These are phyloP conservation scores for Talaromyces funiculosus DNA, from an alignment of 2,329 filamentous ascomycete genomes.

Conservation along the genomic window DNA sequence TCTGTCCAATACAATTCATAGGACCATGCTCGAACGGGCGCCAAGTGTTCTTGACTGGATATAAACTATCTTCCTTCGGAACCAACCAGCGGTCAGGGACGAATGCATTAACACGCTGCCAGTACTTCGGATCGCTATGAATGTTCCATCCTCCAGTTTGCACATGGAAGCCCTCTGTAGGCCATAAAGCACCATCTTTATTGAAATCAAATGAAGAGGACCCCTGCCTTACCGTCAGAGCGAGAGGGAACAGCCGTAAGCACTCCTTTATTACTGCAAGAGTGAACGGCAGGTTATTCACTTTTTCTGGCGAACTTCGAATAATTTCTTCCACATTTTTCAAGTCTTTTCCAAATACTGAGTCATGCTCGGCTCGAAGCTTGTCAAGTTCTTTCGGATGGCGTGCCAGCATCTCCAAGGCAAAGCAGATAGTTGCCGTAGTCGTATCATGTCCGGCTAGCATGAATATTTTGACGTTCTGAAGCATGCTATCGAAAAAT, in stretches of 20 bases:
- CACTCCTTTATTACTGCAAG: slow-evolving; percentile 51
- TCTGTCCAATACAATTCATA: slow-evolving; percentile 47
- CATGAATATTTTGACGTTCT: not conserved
- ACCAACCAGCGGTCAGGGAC: slow-evolving; percentile 3
- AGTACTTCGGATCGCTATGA: not conserved
- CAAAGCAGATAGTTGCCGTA: slow-evolving; percentile 26
- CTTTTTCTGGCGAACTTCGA: slow-evolving; percentile 38
- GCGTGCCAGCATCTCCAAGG: slow-evolving; percentile 32
- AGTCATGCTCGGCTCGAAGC: slow-evolving; percentile 48
- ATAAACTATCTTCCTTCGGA: not conserved
- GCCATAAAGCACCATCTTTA: not conserved
- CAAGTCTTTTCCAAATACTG: slow-evolving; percentile 44
- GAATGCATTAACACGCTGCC: not conserved
- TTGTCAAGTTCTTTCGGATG: slow-evolving; percentile 29
- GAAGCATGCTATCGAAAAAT: not conserved
- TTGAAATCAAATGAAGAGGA: not conserved
- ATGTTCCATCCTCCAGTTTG: not conserved
- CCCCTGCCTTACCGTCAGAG: slow-evolving; percentile 2
- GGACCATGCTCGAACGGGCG: slow-evolving; percentile 46
- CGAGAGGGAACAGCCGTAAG: slow-evolving; percentile 49
- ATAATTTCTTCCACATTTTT: slow-evolving; percentile 35
- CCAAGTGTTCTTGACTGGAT: slow-evolving; percentile 33
- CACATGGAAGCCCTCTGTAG: not conserved
- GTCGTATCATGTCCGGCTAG: slow-evolving; percentile 23
- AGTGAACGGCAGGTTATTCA: slow-evolving; percentile 51